Evolutionary conservation across 1,139 yeast genomes (phyloP).

Genomic region (Suhomyces coccinellae): DNA sequence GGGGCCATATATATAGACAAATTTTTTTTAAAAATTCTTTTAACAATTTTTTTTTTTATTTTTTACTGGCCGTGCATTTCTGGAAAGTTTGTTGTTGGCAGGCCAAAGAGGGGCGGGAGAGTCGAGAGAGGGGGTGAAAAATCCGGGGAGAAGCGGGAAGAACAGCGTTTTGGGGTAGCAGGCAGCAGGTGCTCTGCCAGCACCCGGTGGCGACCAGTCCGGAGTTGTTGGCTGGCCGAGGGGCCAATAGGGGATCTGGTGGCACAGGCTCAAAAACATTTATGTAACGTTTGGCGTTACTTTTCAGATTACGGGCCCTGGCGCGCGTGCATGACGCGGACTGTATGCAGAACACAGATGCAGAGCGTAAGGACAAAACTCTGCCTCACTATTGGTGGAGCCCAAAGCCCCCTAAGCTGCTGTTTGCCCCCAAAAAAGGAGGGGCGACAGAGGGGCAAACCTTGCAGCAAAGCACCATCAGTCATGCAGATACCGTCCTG

Average conservation of each 20-base stretch:
- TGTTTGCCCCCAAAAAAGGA: not conserved
- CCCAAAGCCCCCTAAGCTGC: conserved; percentile 9
- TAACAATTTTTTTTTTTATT: conserved; percentile 8
- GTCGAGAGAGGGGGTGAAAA: not conserved
- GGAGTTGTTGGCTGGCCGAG: not conserved
- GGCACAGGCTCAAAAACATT: not conserved
- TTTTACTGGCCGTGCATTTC: conserved; percentile 5
- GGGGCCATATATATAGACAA: conserved; percentile 13
- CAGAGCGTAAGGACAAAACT: conserved; percentile 3
- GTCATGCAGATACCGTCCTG: no score
- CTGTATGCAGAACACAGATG: conserved; percentile 2
- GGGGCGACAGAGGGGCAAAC: not conserved
- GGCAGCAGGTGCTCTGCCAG: not conserved
- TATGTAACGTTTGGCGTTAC: not conserved
- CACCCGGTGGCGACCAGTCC: not conserved
- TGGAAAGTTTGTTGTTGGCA: conserved; percentile 3
- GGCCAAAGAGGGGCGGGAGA: conserved; percentile 4
- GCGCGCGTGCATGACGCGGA: not conserved
- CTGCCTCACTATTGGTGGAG: conserved; percentile 6
- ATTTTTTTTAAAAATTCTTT: conserved; percentile 10
- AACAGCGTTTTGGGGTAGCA: not conserved
- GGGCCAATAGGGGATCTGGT: not conserved
- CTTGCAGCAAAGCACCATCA: no score
- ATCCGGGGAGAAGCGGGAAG: not conserved
- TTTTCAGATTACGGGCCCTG: not conserved